phyloP scores from a whole-genome alignment of 1,139 yeast species.

The Scheffersomyces stambukii region DNA sequence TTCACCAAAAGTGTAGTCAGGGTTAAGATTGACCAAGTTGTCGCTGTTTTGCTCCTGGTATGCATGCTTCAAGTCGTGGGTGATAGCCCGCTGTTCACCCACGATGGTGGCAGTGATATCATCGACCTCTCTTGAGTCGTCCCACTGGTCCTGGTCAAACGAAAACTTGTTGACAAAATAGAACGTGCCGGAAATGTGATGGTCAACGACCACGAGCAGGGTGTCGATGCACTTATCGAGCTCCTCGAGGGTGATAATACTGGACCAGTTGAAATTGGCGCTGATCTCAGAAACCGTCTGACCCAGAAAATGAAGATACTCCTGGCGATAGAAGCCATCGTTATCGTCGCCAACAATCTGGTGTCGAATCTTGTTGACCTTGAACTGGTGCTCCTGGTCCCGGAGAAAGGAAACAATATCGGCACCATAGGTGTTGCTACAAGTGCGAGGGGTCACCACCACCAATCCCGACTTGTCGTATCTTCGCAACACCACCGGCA shows the following conservation, averaged over 20 bases:
- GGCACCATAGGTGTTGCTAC: conserved; percentile 18
- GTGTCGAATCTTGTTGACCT: conserved; percentile 20
- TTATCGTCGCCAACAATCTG: conserved; percentile 16
- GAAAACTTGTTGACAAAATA: conserved; percentile 32
- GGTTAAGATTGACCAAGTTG: conserved; percentile 17
- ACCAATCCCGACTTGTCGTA: conserved; percentile 35
- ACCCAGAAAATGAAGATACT: no score
- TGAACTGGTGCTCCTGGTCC: conserved; percentile 23
- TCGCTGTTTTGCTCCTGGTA: conserved; percentile 11
- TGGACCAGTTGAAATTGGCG: conserved; percentile 53
- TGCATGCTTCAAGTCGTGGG: conserved; percentile 12
- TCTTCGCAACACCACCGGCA: conserved; percentile 29
- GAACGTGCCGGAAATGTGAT: conserved; percentile 56
- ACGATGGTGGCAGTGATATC: conserved; percentile 14
- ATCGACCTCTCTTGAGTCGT: conserved; percentile 9
- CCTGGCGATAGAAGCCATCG: conserved; percentile 17
- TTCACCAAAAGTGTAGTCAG: conserved; percentile 15
- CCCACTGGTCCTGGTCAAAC: conserved; percentile 7
- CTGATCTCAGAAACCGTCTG: conserved; percentile 36
- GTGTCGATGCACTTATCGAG: conserved; percentile 53
- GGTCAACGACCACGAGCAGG: conserved; percentile 65
- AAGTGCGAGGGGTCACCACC: conserved; percentile 23
- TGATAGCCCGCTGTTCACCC: conserved; percentile 18
- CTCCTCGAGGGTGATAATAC: conserved; percentile 66
- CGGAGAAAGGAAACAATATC: conserved; percentile 21